Evolutionary conservation across 139 green algal species (phyloP), one percentile per base, ranked within the genome.

Genomic region (Dunaliella sp.): DNA sequence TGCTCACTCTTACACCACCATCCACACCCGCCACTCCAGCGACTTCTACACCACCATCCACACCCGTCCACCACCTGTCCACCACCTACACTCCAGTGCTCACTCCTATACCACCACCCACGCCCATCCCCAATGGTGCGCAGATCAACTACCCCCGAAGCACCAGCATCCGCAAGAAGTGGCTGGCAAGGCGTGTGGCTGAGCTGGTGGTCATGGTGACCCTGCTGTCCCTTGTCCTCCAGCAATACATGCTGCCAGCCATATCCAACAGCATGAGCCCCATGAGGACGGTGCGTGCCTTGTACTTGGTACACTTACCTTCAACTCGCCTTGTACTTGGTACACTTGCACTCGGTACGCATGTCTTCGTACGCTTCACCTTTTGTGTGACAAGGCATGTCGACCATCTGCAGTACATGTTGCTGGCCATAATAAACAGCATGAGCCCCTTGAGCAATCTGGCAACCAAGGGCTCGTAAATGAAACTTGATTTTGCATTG

Each of bases 211-310:
- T 94, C 75, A 83, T 84, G 16, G 82, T 94, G 28, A 88, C 88
- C 12, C 28, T 96, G 81, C 38, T 97, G 31, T 91, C 84, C 57
- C 87, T 98, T 80, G 86, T 97, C 28, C 80, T 93, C 2, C 57
- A 81, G 7, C 94, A 98, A 92, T 98, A 98, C 90, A 94, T 98
- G 25, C 83, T 93, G 81, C 95, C 96, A 2, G 92, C 94, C 57
- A 92, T 98, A 1, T 74, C 88, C 80, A 98, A 98, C 90, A 92
- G 86, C 32, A 80, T 95, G 38, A 82, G 80, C 33, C 93, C 95
- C 3, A 82, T 97, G 83, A 48, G 36, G 26, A 31, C 87, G 84
- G 87, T 87, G 80, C 16, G 87, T 26, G 16, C 1, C 38, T 48
- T 36, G 30, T 36, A 75, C 7, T 35, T 12, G 48, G 7, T 16